Percentiles rank a stretch among this genome's conserved stretches.
Evolutionary conservation across 73 alveolate species (phyloP).

Genomic region (Paramecium sonneborni): DNA sequence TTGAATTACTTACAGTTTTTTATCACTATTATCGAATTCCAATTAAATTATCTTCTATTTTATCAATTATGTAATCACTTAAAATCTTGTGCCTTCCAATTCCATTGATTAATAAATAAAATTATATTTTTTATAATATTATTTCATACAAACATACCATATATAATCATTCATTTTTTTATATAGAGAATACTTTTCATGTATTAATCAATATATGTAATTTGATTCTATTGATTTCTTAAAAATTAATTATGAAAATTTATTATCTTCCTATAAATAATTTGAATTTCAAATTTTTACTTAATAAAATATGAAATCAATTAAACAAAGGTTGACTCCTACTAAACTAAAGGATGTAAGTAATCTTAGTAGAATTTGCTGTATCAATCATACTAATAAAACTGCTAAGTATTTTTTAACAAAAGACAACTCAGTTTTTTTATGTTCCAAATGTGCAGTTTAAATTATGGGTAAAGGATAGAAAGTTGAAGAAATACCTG

Average conservation of each 20-base stretch:
- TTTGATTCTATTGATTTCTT: background rate
- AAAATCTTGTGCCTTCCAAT: background rate
- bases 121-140: background rate
- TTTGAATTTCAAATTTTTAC: background rate
- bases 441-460: background rate
- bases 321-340: background rate
- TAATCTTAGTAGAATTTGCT: background rate
- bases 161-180: too few relatives aligned
- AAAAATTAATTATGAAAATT: background rate
- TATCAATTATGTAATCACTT: background rate
- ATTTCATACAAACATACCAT: too few relatives aligned
- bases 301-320: background rate
- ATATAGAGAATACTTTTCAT: too few relatives aligned
- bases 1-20: background rate
- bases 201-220: too few relatives aligned
- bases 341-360: background rate
- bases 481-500: background rate
- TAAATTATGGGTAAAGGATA: background rate
- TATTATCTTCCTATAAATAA: background rate
- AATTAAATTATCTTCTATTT: background rate
- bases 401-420: background rate
- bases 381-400: background rate
- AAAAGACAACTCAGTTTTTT: background rate
- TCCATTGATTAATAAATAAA: background rate
- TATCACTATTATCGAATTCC: background rate